Conservation (phyloP, 495 filamentous ascomycete genomes). For the Parathielavia hyrcaniae region DNA sequence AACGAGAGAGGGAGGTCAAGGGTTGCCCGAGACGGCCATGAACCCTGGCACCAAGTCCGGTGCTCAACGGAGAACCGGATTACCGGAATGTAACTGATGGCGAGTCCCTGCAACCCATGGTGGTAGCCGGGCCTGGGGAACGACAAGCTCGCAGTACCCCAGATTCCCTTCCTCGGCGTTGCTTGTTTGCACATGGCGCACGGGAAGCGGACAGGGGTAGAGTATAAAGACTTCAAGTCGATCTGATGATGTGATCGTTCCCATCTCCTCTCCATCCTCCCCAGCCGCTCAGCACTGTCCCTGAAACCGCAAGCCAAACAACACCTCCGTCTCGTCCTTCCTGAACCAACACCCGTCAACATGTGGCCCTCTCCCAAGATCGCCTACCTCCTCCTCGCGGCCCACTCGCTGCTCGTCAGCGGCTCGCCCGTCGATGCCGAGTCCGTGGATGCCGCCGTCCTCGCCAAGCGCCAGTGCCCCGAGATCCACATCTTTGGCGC, state of each 20-base stretch:
- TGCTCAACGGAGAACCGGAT: slow-evolving; percentile 24
- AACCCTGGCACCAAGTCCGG: background rate
- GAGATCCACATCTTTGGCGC: slow-evolving; percentile 57
- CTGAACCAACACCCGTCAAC: slow-evolving; percentile 7
- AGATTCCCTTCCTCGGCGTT: background rate
- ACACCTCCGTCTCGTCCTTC: background rate
- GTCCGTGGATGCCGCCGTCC: slow-evolving; percentile 11
- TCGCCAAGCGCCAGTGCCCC: slow-evolving; percentile 39
- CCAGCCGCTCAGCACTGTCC: background rate
- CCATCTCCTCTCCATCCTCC: background rate
- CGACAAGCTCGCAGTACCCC: background rate
- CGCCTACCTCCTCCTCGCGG: slow-evolving; percentile 27
- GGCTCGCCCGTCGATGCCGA: slow-evolving; percentile 27
- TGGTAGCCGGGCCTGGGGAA: slow-evolving; percentile 8
- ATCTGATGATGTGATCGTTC: background rate
- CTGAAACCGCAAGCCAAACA: background rate
- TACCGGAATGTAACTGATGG: slow-evolving; percentile 27
- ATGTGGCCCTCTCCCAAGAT: slow-evolving; percentile 33
- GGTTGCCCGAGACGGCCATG: background rate
- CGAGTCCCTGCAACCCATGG: background rate
- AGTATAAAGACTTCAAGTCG: slow-evolving; percentile 6
- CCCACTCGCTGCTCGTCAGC: slow-evolving; percentile 29
- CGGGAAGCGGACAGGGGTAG: background rate
- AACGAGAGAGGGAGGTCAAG: background rate
- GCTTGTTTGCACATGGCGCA: background rate